phyloP scores from a whole-genome alignment of 2,329 filamentous ascomycete species.

The Neoarthrinium moseri region DNA sequence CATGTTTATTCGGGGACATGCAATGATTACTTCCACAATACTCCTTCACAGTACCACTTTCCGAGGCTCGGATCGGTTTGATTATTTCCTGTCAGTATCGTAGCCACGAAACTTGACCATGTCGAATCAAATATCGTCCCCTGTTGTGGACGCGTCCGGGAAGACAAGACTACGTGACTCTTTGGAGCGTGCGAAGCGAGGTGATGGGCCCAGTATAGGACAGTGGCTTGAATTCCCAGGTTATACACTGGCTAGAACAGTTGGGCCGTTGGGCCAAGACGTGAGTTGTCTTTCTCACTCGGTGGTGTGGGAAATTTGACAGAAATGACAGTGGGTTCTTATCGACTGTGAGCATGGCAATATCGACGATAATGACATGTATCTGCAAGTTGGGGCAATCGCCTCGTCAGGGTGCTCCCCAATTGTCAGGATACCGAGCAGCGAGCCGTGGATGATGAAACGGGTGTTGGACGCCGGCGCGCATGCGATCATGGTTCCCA shows the following conservation, averaged over 20 bases:
- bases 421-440: constrained; percentile 18
- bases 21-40: too few species aligned
- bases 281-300: constrained; percentile 16
- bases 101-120: too few species aligned
- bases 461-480: constrained; percentile 27
- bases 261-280: constrained; percentile 27
- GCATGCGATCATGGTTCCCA: constrained; percentile 30
- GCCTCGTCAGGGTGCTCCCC: constrained; percentile 18
- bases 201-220: constrained; percentile 26
- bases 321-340: constrained; percentile 15
- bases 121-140: constrained; percentile 4
- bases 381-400: constrained; percentile 19
- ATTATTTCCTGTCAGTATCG: too few species aligned
- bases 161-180: constrained; percentile 27
- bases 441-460: constrained; percentile 30
- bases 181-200: constrained; percentile 24
- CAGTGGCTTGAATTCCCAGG: constrained; percentile 32
- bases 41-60: not conserved
- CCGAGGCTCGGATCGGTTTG: too few species aligned
- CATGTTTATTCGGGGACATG: too few species aligned
- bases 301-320: not conserved
- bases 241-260: constrained; percentile 27
- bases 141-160: constrained; percentile 18
- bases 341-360: constrained; percentile 23
- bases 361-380: constrained; percentile 22